A percentile compares a stretch with the other conserved stretches of the same genome.
Conservation (phyloP, 23 red algal species). For the Agarophyton chilense region DNA sequence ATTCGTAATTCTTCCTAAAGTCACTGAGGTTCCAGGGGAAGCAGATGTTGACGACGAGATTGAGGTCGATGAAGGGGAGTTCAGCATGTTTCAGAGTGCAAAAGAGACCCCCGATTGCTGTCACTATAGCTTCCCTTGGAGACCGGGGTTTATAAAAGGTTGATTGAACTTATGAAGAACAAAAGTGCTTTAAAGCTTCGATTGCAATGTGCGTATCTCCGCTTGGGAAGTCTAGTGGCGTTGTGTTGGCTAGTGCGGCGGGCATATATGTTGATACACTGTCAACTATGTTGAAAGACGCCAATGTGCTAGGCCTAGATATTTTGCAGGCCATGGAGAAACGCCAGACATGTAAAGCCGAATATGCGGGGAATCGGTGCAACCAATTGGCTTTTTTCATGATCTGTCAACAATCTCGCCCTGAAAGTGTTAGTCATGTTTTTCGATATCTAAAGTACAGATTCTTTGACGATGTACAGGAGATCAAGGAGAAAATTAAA, state of each 20-base stretch:
- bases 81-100: conserved; percentile 23
- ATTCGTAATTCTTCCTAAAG: conserved; percentile 65
- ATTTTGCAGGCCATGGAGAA: conserved; percentile 42
- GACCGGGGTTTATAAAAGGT: conserved; percentile 32
- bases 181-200: conserved; percentile 36
- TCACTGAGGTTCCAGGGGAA: conserved; percentile 65
- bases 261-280: conserved; percentile 64
- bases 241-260: conserved; percentile 32
- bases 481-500: too few relatives aligned
- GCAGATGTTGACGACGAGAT: conserved; percentile 72
- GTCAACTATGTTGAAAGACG: conserved; percentile 52
- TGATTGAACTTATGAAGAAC: conserved; percentile 51
- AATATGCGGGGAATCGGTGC: background rate
- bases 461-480: background rate
- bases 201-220: conserved; percentile 43
- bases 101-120: conserved; percentile 60
- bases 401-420: background rate
- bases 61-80: conserved; percentile 68
- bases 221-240: conserved; percentile 27
- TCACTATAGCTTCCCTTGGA: conserved; percentile 35
- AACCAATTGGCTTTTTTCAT: conserved; percentile 65
- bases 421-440: too few relatives aligned
- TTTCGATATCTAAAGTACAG: too few relatives aligned
- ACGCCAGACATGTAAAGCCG: conserved; percentile 24
- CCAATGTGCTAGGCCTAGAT: conserved; percentile 15